phyloP scores from a whole-genome alignment of 1,284 basidiomycete species.

The Heterobasidion parviporum region DNA sequence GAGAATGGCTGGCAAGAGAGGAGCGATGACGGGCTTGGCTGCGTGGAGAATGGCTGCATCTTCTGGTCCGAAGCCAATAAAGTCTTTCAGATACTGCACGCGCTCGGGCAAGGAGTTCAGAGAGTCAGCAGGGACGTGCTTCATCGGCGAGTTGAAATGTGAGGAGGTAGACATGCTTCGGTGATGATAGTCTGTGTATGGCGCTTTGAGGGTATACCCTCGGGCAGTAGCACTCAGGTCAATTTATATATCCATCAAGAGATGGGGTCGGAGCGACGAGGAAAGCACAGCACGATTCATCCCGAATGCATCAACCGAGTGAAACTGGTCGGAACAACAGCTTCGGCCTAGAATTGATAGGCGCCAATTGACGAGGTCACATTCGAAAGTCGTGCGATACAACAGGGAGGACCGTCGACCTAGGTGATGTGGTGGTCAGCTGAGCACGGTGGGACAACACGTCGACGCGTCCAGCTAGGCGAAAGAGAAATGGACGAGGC shows the following conservation, averaged over 20 bases:
- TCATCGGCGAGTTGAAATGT: background rate
- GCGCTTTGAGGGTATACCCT: background rate
- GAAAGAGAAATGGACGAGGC: no score
- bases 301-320: background rate
- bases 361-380: background rate
- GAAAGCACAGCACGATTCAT: background rate
- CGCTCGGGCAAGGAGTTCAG: background rate
- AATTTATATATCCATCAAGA: background rate
- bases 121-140: background rate
- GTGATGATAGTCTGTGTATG: background rate
- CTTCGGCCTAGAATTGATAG: background rate
- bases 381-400: background rate
- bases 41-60: background rate
- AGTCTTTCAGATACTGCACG: background rate
- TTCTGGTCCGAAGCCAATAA: background rate
- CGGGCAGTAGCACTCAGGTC: background rate
- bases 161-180: background rate
- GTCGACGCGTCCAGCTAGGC: no score
- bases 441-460: no score
- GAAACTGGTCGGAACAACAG: background rate
- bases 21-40: background rate
- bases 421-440: no score
- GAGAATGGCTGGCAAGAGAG: background rate
- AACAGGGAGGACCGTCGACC: no score
- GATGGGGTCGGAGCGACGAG: background rate